A percentile compares a stretch with the other conserved stretches of the same genome.
Conservation (phyloP, 1,139 yeast species). For the Saccharomyces hybrid region DNA sequence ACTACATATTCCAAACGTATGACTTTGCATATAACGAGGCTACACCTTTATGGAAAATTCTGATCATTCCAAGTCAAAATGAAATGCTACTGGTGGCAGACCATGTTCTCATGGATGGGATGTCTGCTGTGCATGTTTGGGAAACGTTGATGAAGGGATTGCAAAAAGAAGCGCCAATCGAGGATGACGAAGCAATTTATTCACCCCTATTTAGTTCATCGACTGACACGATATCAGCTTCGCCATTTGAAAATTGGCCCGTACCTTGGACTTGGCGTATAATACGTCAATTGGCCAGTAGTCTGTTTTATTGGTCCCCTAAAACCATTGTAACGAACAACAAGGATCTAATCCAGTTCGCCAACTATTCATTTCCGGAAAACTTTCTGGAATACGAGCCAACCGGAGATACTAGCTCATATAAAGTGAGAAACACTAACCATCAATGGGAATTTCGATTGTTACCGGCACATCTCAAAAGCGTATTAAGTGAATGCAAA, state of each 20-base stretch:
- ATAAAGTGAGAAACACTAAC: slow-evolving; percentile 19
- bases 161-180: neutral
- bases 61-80: slow-evolving; percentile 13
- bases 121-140: slow-evolving; percentile 22
- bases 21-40: slow-evolving; percentile 15
- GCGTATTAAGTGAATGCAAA: slow-evolving; percentile 16
- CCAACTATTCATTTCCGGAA: slow-evolving; percentile 14
- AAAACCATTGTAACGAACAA: slow-evolving; percentile 7
- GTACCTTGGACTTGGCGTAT: slow-evolving; percentile 14
- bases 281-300: slow-evolving; percentile 11
- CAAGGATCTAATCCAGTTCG: slow-evolving; percentile 14
- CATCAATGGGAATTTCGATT: slow-evolving; percentile 14
- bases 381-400: slow-evolving; percentile 9
- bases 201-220: neutral
- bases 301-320: slow-evolving; percentile 12
- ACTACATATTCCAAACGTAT: slow-evolving; percentile 17
- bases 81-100: slow-evolving; percentile 18
- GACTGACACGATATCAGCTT: slow-evolving; percentile 1
- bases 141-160: slow-evolving; percentile 12
- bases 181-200: neutral
- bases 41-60: slow-evolving; percentile 24
- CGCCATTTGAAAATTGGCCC: slow-evolving; percentile 19
- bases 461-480: slow-evolving; percentile 9
- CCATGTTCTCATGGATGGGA: slow-evolving; percentile 28
- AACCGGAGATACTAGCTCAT: neutral